These are phyloP conservation scores for Carallia pectinifolia DNA, from an alignment of 345 rosid species.

Conservation along the genomic window DNA sequence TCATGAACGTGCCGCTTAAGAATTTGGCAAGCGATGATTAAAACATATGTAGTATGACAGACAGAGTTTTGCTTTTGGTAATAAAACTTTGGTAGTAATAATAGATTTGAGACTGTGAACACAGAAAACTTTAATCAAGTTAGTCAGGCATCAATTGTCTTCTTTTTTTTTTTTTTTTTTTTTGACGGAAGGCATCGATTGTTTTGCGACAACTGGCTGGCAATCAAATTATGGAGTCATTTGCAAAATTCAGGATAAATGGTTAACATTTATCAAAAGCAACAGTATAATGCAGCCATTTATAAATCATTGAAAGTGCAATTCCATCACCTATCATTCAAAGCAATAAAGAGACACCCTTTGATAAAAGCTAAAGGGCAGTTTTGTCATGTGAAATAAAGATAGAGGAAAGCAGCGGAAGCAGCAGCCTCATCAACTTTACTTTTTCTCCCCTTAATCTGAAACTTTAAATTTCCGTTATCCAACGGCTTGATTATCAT, in stretches of 20 bases:
- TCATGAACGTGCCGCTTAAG: no score
- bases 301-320: constrained; percentile 44
- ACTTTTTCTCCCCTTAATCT: constrained; percentile 30
- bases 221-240: constrained; percentile 5
- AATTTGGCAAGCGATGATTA: no score
- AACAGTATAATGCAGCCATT: constrained; percentile 40
- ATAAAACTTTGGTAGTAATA: neutral
- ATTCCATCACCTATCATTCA: constrained; percentile 48
- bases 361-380: constrained; percentile 62
- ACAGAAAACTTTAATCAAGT: neutral
- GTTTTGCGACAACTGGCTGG: neutral
- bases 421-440: constrained; percentile 37
- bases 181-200: neutral
- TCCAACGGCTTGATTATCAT: constrained; percentile 33
- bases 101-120: neutral
- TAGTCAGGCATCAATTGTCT: constrained; percentile 10
- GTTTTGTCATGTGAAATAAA: constrained; percentile 38
- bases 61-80: no score
- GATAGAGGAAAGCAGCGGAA: neutral
- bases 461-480: constrained; percentile 53
- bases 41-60: no score
- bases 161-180: neutral
- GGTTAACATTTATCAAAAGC: constrained; percentile 31
- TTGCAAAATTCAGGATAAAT: constrained; percentile 2
- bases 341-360: constrained; percentile 41